Conservation (phyloP, 257 asterid genomes). For the Asclepias syriaca region DNA sequence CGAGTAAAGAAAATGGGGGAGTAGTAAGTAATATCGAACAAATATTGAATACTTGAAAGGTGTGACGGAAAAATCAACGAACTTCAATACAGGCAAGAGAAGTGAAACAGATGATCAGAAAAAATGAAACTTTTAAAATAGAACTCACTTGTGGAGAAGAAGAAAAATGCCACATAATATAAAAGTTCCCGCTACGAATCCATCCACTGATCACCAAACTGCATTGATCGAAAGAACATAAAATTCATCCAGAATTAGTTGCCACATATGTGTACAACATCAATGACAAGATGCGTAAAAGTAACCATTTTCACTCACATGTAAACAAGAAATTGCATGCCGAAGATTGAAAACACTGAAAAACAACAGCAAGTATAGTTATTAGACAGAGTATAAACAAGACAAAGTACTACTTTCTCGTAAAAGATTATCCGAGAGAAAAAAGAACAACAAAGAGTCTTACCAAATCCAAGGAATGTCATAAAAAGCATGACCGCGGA, state of each 20-base stretch:
- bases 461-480: slow-evolving; percentile 88
- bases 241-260: background rate
- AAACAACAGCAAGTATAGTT: slow-evolving; percentile 21
- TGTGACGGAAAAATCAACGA: background rate
- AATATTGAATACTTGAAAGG: background rate
- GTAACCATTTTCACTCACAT: slow-evolving; percentile 47
- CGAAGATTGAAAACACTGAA: slow-evolving; percentile 83
- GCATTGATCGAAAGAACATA: slow-evolving; percentile 33
- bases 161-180: slow-evolving; percentile 80
- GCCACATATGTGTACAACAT: background rate
- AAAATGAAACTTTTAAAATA: background rate
- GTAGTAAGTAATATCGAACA: background rate
- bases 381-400: slow-evolving; percentile 7
- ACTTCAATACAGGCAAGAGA: background rate
- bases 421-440: background rate
- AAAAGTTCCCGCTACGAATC: slow-evolving; percentile 83
- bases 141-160: slow-evolving; percentile 75
- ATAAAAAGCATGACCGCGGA: slow-evolving; percentile 82
- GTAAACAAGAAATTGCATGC: slow-evolving; percentile 75
- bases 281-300: slow-evolving; percentile 4
- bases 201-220: slow-evolving; percentile 81
- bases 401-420: background rate
- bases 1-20: too few relatives aligned
- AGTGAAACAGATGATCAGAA: background rate
- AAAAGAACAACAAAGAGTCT: slow-evolving; percentile 8